Evolutionary conservation across 768 basidiomycete species (phyloP), one percentile per base, ranked within the genome.

Genomic region (Sarcomyxa edulis): DNA sequence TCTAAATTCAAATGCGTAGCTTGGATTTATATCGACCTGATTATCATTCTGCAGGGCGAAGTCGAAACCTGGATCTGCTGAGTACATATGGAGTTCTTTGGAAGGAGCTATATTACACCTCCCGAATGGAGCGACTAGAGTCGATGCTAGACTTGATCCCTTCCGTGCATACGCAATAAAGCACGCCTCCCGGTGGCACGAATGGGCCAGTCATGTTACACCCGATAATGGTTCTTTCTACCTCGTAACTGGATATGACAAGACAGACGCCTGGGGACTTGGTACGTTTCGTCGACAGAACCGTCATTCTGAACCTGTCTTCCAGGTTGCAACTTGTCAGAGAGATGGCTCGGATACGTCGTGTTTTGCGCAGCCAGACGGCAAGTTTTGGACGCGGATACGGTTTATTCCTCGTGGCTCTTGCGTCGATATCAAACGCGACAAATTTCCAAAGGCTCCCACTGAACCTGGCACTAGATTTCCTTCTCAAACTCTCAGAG

Each of bases 181-280:
- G 15, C 29, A 34, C 18, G 26, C 37, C 14, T 22, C 37, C 8
- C 26, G 10, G 8, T 44, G 43, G 43, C 40, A 44, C 38, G 20
- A n/a, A n/a, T 40, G 35, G 37, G 29, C 36, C 23, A 16, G 16
- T 15, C 10, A 26, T n/a, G 15, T n/a, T 26, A 18, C 34, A 12
- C 15, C 14, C 30, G 7, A 24, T 10, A 30, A 31, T 15, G 42
- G 35, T 18, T 16, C 38, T n/a, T 26, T 49, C 3, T 49, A 46
- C 28, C 35, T 49, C 2, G 42, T 49, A 3, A 49, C 48, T 14
- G 48, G 48, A 6, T 49, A 45, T 41, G 48, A 49, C 35, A 46
- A 49, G 39, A 38, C 48, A 4, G 16, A 37, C 11, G 42, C 45
- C 5, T 49, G 48, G 48, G 44, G 32, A 11, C 36, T 49, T 22